phyloP scores from a whole-genome alignment of 164 flowering plant genomes.

The Vitis cinerea region DNA sequence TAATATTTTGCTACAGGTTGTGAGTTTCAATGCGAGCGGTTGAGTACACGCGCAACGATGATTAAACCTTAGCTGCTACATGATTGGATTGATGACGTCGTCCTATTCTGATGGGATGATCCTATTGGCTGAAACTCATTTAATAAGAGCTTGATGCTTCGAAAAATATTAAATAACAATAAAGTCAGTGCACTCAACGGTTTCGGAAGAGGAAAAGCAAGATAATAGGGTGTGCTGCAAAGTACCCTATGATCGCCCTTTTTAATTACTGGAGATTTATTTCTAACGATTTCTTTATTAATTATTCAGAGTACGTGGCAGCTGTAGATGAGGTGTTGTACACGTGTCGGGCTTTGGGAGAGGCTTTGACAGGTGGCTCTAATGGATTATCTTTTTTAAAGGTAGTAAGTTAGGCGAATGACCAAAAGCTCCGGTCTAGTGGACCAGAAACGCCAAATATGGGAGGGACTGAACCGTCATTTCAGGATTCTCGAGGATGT shows the following conservation, averaged over 20 bases:
- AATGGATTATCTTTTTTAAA: too few species aligned
- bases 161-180: conserved; percentile 1
- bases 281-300: too few species aligned
- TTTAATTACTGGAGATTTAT: neutral
- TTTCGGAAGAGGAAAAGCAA: neutral
- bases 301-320: too few species aligned
- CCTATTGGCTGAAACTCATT: neutral
- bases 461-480: too few species aligned
- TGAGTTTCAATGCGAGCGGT: conserved; percentile 24
- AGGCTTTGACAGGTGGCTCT: too few species aligned
- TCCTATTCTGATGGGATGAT: neutral
- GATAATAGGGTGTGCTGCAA: neutral
- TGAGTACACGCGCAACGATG: conserved; percentile 20
- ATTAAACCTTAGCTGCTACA: conserved; percentile 22
- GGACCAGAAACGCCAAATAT: too few species aligned
- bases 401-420: too few species aligned
- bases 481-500: too few species aligned
- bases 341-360: too few species aligned
- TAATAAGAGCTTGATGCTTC: neutral
- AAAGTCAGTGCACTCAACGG: conserved; percentile 21
- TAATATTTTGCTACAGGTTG: neutral
- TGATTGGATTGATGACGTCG: conserved; percentile 26
- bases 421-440: too few species aligned
- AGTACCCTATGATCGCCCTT: neutral
- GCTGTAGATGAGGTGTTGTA: too few species aligned